These are phyloP conservation scores for Solanum chmielewskii DNA, from an alignment of 257 asterid genomes.

Conservation along the genomic window DNA sequence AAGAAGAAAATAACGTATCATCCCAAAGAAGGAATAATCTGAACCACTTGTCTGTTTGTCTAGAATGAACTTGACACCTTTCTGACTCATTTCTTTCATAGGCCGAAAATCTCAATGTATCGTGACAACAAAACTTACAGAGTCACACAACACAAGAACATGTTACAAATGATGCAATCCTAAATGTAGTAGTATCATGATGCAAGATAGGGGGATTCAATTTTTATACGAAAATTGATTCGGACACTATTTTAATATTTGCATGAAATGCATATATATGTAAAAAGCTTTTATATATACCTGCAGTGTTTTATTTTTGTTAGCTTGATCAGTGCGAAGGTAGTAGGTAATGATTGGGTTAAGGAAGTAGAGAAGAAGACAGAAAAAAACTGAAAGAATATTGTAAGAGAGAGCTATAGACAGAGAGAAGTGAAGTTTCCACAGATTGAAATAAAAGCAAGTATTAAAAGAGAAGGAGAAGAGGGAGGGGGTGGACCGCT, in stretches of 20 bases:
- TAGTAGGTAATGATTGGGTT: background rate
- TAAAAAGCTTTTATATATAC: background rate
- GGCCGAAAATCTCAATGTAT: background rate
- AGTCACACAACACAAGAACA: background rate
- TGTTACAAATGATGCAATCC: background rate
- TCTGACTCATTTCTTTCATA: conserved; percentile 5
- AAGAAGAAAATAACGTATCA: background rate
- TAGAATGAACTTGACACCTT: conserved; percentile 18
- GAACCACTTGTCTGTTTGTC: conserved; percentile 49
- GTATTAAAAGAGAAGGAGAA: conserved; percentile 5
- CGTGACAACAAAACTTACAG: background rate
- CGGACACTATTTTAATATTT: background rate
- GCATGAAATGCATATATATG: background rate
- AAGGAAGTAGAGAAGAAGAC: conserved; percentile 1
- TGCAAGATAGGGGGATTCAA: background rate
- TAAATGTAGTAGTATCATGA: background rate
- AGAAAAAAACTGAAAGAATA: background rate
- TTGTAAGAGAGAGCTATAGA: background rate
- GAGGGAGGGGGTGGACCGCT: conserved; percentile 34
- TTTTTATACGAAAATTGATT: background rate
- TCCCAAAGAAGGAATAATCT: background rate
- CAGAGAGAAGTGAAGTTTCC: background rate
- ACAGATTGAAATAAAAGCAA: background rate
- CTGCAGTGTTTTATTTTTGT: background rate
- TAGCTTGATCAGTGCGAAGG: background rate